A percentile compares a stretch with the other conserved stretches of the same genome.
phyloP scores from a whole-genome alignment of 805 yeast species.

The Monosporozyma yasuniensis region DNA sequence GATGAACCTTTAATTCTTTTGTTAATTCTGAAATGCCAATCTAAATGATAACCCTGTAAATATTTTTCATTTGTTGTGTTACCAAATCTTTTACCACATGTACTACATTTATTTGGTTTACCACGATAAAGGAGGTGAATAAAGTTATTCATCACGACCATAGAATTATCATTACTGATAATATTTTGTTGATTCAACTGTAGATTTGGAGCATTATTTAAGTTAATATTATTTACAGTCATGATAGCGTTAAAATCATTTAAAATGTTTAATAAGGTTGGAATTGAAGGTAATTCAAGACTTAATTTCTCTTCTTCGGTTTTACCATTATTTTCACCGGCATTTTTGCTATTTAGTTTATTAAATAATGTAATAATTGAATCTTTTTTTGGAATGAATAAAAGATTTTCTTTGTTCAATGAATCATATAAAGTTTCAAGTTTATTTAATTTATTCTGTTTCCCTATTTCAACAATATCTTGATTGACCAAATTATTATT shows the following conservation, averaged over 20 bases:
- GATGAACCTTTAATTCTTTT: constrained; percentile 50
- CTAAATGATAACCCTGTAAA: constrained; percentile 61
- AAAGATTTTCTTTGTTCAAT: constrained; percentile 17
- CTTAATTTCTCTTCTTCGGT: background rate
- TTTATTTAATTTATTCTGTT: constrained; percentile 12
- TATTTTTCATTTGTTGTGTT: constrained; percentile 46
- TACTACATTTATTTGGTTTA: constrained; percentile 73
- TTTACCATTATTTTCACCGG: constrained; percentile 4
- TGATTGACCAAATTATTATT: constrained; percentile 8
- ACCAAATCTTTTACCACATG: constrained; percentile 81
- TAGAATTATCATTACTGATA: constrained; percentile 18
- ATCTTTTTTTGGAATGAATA: constrained; percentile 21
- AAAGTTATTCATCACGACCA: constrained; percentile 22
- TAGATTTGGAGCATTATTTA: constrained; percentile 22
- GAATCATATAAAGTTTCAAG: constrained; percentile 17
- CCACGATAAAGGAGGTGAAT: constrained; percentile 25
- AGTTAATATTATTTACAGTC: constrained; percentile 22
- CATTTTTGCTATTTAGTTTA: constrained; percentile 12
- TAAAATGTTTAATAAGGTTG: constrained; percentile 19
- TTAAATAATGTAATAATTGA: constrained; percentile 23
- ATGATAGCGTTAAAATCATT: constrained; percentile 27
- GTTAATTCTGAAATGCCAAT: constrained; percentile 93
- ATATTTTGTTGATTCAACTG: constrained; percentile 31
- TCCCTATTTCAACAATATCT: constrained; percentile 13
- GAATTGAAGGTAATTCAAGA: constrained; percentile 16